Base-by-base conservation (phyloP, 2,329 filamentous ascomycete species). In the Rasamsonia emersonii region DNA sequence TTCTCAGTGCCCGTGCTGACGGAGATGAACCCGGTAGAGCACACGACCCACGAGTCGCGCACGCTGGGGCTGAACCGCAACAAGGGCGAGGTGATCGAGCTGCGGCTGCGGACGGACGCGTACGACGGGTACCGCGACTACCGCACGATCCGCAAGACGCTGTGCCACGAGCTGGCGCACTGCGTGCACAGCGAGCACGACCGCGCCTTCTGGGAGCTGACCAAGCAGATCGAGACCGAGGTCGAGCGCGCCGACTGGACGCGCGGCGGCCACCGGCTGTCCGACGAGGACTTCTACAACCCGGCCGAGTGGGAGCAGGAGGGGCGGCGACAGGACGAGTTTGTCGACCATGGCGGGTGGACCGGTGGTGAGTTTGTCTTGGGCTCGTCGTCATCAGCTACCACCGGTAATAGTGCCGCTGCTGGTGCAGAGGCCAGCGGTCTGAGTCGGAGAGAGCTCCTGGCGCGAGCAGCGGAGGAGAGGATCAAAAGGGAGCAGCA, bases 51-150 rank as follows among this genome's bases (percentile, higher is more conserved):
- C 49, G 81, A 91, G n/a, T 78, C 78, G 30, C 73, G 85, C 26
- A 88, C 84, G 2, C 62, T 96, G 0, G 91, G 91, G 0, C 57
- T 96, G 24, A 98, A 98, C 53, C 70, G 86, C 8, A 95, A 96
- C 52, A 61, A 69, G 3, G 91, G 91, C 38, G 82, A 94, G 56
- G 84, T 86, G 1, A 94, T 98, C 35, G 88, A 96, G 67, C 61
- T 98, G 39, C 70, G 91, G 0, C 62, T 98, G 20, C 70, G 91
- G n/a, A 96, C 91, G 1, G 91, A 98, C 61, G 84, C 83, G 3
- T 86, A 91, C 54, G 86, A 94, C 55, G 91, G 91, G 1, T 96
- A 94, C 51, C 68, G 91, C 21, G 86, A 95, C 54, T 98, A 96
- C 62, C 80, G 81, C 47, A 88, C 82, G 0, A 93, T 98, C 29